phyloP scores from a whole-genome alignment of 163 green algal species.

The Chloroidium sp. region DNA sequence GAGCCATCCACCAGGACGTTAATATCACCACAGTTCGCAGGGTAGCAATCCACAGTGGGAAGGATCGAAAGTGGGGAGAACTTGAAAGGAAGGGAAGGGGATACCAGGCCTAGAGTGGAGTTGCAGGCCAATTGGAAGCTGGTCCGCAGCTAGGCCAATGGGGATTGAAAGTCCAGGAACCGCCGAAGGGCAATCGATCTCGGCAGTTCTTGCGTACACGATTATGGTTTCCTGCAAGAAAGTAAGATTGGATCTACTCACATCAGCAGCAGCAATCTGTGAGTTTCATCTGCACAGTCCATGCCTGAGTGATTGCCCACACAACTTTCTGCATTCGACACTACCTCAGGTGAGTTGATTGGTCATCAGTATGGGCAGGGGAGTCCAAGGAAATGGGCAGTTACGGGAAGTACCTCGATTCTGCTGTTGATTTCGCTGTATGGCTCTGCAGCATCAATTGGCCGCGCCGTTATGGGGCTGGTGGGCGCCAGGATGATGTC shows the following conservation, averaged over 20 bases:
- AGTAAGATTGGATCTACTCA: neutral
- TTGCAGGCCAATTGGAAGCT: conserved; percentile 13
- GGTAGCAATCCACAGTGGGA: neutral
- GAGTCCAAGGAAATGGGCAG: no score
- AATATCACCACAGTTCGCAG: neutral
- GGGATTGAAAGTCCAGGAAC: conserved; percentile 16
- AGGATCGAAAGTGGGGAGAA: neutral
- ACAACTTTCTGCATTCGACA: no score
- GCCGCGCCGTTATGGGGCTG: conserved; percentile 7
- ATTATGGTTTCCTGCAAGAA: neutral
- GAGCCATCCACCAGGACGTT: neutral
- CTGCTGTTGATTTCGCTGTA: conserved; percentile 10
- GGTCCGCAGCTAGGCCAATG: conserved; percentile 9
- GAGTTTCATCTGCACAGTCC: no score
- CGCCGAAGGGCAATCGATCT: conserved; percentile 4
- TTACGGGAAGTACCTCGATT: neutral
- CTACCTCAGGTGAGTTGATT: no score
- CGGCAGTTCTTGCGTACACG: neutral
- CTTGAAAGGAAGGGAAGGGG: neutral
- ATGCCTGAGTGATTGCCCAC: no score
- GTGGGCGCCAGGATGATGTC: conserved; percentile 11
- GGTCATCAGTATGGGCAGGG: no score
- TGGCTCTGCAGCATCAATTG: conserved; percentile 12
- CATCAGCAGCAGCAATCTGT: no score
- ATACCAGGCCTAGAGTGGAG: conserved; percentile 12